Percentiles rank a stretch among this genome's conserved stretches.
These are phyloP conservation scores for Quercus glauca DNA, from an alignment of 306 rosid genomes.

Conservation along the genomic window DNA sequence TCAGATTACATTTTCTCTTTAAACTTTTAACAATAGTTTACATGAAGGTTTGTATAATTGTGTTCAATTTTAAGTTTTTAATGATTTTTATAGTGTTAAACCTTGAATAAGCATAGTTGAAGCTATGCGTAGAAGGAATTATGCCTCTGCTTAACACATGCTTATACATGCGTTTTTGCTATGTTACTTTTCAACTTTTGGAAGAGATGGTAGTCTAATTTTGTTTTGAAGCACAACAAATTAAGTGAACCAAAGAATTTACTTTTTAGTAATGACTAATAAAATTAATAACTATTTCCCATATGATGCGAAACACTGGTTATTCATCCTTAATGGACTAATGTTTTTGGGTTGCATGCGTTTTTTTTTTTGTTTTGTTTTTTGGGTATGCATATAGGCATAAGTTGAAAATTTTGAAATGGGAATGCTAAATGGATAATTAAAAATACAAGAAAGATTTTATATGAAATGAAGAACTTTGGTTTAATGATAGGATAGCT, in stretches of 20 bases:
- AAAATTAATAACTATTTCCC: neutral
- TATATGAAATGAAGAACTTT: too few relatives aligned
- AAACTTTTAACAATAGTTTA: neutral
- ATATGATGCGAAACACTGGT: neutral
- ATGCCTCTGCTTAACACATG: neutral
- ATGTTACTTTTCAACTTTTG: neutral
- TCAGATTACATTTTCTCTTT: neutral
- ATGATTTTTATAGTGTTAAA: neutral
- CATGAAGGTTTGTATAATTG: neutral
- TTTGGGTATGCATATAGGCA: too few relatives aligned
- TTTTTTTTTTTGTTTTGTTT: too few relatives aligned
- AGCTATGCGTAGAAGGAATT: neutral
- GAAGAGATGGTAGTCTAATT: neutral
- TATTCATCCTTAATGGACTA: neutral
- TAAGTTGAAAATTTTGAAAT: neutral
- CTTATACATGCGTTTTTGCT: neutral
- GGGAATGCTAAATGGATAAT: too few relatives aligned
- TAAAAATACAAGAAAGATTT: too few relatives aligned
- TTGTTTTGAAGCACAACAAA: neutral
- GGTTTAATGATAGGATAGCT: too few relatives aligned
- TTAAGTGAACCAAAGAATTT: neutral
- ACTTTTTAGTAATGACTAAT: neutral
- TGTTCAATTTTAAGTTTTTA: neutral
- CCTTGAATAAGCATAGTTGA: neutral
- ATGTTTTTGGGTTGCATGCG: neutral